A percentile compares a stretch with the other conserved stretches of the same genome.
Evolutionary conservation across 768 basidiomycete species (phyloP).

Genomic region (Trametes cinnabarina): DNA sequence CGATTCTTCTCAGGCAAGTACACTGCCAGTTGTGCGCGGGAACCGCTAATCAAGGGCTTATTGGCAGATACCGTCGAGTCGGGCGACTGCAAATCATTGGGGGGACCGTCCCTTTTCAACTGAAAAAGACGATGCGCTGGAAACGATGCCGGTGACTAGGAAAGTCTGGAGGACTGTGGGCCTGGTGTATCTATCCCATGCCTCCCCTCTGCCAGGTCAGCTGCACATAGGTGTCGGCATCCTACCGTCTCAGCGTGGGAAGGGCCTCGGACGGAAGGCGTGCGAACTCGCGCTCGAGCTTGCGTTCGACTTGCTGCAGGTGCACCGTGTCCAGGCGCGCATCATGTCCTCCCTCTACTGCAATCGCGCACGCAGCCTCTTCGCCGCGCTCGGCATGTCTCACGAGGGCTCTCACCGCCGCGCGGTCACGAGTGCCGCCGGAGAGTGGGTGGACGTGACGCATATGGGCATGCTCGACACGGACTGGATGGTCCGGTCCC

Average conservation of each 20-base stretch:
- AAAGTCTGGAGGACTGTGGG: constrained; percentile 18
- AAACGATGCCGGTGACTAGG: not conserved
- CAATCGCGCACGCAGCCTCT: constrained; percentile 44
- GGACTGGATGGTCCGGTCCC: constrained; percentile 21
- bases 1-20: not conserved
- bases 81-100: not conserved
- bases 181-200: constrained; percentile 19
- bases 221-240: constrained; percentile 58
- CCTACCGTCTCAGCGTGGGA: constrained; percentile 32
- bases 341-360: constrained; percentile 42
- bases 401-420: constrained; percentile 65
- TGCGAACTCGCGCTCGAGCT: constrained; percentile 43
- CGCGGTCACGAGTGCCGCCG: constrained; percentile 44
- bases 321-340: constrained; percentile 55
- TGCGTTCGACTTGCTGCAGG: constrained; percentile 45
- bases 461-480: constrained; percentile 27
- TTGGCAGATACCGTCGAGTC: too few species aligned
- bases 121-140: not conserved
- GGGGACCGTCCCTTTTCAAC: not conserved
- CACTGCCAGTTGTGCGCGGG: too few species aligned
- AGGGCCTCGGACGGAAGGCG: constrained; percentile 48
- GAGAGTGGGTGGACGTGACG: constrained; percentile 29
- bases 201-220: constrained; percentile 36
- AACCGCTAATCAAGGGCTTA: too few species aligned
- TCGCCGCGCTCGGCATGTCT: constrained; percentile 52